These are phyloP conservation scores for Melaleuca alternifolia DNA, from an alignment of 345 rosid genomes.

Conservation along the genomic window DNA sequence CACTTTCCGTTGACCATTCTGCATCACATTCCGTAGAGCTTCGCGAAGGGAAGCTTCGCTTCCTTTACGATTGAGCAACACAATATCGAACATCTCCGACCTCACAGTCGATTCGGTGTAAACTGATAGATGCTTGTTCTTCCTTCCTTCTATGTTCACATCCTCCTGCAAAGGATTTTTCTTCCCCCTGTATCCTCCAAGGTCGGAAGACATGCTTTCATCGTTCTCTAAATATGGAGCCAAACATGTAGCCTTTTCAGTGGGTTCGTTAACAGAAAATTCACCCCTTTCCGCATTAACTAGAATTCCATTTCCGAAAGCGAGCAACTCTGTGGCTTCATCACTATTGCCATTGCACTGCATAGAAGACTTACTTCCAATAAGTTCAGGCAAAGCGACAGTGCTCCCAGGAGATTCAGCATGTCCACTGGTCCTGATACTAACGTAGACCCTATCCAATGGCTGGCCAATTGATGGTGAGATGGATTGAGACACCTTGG, in stretches of 20 bases:
- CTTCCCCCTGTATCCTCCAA: conserved; percentile 3
- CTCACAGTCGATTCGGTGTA: neutral
- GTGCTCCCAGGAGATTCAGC: conserved; percentile 25
- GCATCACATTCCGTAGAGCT: neutral
- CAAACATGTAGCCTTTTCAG: neutral
- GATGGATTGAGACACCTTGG: conserved; percentile 8
- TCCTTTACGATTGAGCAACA: neutral
- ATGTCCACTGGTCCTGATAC: neutral
- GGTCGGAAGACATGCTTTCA: neutral
- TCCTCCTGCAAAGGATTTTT: neutral
- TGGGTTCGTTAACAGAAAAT: neutral
- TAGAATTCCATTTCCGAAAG: conserved; percentile 12
- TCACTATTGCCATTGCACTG: conserved; percentile 41
- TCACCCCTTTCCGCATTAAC: conserved; percentile 4
- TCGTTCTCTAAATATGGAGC: neutral
- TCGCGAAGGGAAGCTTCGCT: conserved; percentile 5
- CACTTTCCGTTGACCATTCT: neutral
- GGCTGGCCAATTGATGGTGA: conserved; percentile 15
- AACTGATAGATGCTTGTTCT: conserved; percentile 17
- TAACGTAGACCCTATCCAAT: conserved; percentile 2
- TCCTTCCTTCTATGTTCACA: conserved; percentile 6
- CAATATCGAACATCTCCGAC: conserved; percentile 6
- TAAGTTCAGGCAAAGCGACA: conserved; percentile 14
- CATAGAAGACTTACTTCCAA: conserved; percentile 19
- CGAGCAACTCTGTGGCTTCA: conserved; percentile 44